Evolutionary conservation across 1,284 basidiomycete species (phyloP).

Genomic region (Irpex sp.): DNA sequence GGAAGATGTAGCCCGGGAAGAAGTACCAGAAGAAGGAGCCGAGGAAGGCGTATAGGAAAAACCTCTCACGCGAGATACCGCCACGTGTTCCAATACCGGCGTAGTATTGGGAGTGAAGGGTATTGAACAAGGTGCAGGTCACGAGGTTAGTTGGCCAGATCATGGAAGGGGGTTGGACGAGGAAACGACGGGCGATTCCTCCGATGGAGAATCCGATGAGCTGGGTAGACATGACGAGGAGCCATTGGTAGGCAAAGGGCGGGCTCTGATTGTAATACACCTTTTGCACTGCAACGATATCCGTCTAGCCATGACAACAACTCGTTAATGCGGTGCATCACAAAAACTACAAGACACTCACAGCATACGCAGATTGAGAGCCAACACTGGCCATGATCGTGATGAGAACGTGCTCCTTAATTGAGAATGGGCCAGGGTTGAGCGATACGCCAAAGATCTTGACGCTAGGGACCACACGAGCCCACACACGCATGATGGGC

Average conservation of each 20-base stretch:
- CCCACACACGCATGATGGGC: conserved; percentile 42
- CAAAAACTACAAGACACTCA: conserved; percentile 8
- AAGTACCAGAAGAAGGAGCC: conserved; percentile 61
- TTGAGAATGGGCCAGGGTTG: conserved; percentile 45
- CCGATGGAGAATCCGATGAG: conserved; percentile 84
- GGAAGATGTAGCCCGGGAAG: conserved; percentile 63
- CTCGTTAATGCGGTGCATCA: conserved; percentile 4
- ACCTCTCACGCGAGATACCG: conserved; percentile 67
- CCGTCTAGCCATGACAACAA: conserved; percentile 39
- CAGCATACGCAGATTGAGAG: conserved; percentile 53
- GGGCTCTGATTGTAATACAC: conserved; percentile 57
- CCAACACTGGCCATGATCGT: conserved; percentile 72
- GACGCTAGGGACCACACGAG: conserved; percentile 36
- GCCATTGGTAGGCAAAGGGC: conserved; percentile 51
- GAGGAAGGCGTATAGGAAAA: conserved; percentile 63
- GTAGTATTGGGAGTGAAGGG: conserved; percentile 56
- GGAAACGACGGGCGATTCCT: conserved; percentile 71
- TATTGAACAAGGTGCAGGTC: conserved; percentile 79
- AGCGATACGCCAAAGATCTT: conserved; percentile 39
- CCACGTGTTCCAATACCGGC: conserved; percentile 58
- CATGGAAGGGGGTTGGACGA: conserved; percentile 86
- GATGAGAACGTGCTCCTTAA: conserved; percentile 44
- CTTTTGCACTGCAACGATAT: conserved; percentile 70
- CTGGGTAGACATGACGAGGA: conserved; percentile 79
- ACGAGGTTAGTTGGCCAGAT: conserved; percentile 88